phyloP scores from a whole-genome alignment of 2,329 filamentous ascomycete genomes.

The Stenocarpella maydis region DNA sequence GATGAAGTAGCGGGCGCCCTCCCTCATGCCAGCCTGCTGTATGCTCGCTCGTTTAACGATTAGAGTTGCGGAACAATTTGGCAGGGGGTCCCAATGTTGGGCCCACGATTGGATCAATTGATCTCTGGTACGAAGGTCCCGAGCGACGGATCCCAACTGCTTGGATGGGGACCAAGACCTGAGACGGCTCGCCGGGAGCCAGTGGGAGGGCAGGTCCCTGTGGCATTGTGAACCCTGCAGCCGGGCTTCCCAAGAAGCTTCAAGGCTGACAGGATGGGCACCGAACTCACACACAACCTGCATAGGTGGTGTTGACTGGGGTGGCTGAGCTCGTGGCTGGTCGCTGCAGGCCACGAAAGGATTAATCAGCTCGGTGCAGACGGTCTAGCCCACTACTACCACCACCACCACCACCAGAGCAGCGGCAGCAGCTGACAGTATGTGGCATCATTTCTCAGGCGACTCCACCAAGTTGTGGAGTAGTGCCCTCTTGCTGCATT shows the following conservation, averaged over 20 bases:
- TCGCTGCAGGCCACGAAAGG: background rate
- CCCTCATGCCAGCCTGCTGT: constrained; percentile 8
- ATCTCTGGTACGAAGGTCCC: constrained; percentile 10
- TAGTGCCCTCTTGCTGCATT: background rate
- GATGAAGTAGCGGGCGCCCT: background rate
- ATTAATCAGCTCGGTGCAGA: background rate
- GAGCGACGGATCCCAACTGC: constrained; percentile 11
- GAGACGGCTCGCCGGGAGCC: constrained; percentile 9
- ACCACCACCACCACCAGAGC: too few relatives aligned
- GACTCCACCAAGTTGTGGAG: constrained; percentile 4
- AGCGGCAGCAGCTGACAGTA: background rate
- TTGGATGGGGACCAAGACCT: constrained; percentile 22
- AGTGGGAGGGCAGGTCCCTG: constrained; percentile 1
- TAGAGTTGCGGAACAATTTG: constrained; percentile 17
- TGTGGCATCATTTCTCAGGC: constrained; percentile 1
- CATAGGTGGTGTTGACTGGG: background rate
- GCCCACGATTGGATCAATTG: constrained; percentile 18
- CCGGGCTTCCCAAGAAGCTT: background rate
- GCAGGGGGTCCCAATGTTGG: constrained; percentile 9
- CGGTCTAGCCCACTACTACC: background rate
- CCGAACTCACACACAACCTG: background rate
- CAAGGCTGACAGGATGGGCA: background rate
- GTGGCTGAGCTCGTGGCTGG: background rate
- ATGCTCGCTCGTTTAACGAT: constrained; percentile 12
- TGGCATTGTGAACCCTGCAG: background rate